Conservation (phyloP, 2,329 filamentous ascomycete genomes). For the Ascochyta pisi region DNA sequence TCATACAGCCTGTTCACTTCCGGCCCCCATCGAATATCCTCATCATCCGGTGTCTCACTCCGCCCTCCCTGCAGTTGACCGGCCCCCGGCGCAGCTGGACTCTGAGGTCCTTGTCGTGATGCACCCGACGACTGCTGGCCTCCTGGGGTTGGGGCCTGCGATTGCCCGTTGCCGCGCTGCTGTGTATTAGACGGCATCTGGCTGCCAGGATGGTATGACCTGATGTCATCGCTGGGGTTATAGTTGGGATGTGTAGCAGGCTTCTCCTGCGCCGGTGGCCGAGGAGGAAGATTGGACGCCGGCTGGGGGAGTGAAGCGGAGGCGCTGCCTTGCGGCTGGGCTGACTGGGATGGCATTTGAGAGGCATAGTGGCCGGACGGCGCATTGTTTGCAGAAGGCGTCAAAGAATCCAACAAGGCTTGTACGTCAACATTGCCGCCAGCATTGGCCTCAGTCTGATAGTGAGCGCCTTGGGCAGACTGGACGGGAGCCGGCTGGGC, state of each 20-base stretch:
- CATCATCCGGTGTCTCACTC: conserved; percentile 49
- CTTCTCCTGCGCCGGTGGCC: conserved; percentile 58
- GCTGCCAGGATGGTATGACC: conserved; percentile 59
- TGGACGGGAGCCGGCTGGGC: conserved; percentile 38
- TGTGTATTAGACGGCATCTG: conserved; percentile 46
- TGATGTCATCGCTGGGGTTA: conserved; percentile 56
- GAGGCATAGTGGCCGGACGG: conserved; percentile 44
- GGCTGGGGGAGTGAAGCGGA: conserved; percentile 48
- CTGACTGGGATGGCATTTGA: conserved; percentile 39
- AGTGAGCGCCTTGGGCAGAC: conserved; percentile 38
- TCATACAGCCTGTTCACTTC: conserved; percentile 74
- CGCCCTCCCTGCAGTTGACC: conserved; percentile 33
- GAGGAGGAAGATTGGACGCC: conserved; percentile 54
- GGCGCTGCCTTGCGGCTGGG: conserved; percentile 43
- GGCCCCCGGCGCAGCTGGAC: conserved; percentile 37
- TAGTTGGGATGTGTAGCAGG: conserved; percentile 57
- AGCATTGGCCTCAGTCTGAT: conserved; percentile 33
- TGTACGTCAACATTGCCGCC: conserved; percentile 54
- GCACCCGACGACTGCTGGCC: conserved; percentile 23
- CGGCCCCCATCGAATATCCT: conserved; percentile 59
- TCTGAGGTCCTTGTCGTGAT: conserved; percentile 34
- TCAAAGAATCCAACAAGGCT: conserved; percentile 55
- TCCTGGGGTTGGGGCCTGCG: conserved; percentile 33
- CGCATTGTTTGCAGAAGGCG: conserved; percentile 42
- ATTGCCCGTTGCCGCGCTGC: conserved; percentile 33